phyloP scores from a whole-genome alignment of 148 eudicot genomes.

The Oxyria digyna region DNA sequence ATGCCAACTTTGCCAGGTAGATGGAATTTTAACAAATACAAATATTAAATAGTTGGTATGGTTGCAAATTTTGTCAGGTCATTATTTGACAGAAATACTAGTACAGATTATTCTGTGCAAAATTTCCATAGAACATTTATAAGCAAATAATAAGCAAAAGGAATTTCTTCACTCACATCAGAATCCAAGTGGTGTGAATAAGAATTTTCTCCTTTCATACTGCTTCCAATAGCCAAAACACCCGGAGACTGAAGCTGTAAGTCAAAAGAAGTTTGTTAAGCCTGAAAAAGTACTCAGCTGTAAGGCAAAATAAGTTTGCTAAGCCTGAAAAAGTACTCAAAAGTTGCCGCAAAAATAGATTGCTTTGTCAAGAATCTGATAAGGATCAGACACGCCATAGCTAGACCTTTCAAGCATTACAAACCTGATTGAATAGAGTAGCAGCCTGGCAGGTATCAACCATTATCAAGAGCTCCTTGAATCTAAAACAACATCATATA shows the following conservation, averaged over 20 bases:
- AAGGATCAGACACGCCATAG: too few species aligned
- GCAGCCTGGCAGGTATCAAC: slow-evolving; percentile 99
- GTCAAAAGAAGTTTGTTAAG: neutral
- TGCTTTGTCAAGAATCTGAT: neutral
- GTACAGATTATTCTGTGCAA: neutral
- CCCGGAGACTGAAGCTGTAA: slow-evolving; percentile 94
- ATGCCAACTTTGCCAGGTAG: neutral
- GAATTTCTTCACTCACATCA: slow-evolving; percentile 46
- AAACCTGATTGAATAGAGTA: slow-evolving; percentile 90
- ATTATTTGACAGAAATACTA: neutral
- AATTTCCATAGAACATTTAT: neutral
- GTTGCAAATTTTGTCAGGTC: too few species aligned
- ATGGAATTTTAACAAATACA: neutral
- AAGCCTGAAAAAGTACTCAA: too few species aligned
- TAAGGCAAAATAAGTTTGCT: too few species aligned
- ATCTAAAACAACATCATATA: slow-evolving; percentile 33
- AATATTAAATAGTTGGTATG: neutral
- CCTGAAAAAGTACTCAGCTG: neutral
- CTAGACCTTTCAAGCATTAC: slow-evolving; percentile 11
- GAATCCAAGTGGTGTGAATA: slow-evolving; percentile 98
- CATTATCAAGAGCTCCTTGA: slow-evolving; percentile 96
- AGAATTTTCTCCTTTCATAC: slow-evolving; percentile 96
- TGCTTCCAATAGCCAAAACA: slow-evolving; percentile 96
- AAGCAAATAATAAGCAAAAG: neutral
- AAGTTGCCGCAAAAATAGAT: too few species aligned